Conservation (phyloP, 768 basidiomycete species). For the Calvatia gigantea region DNA sequence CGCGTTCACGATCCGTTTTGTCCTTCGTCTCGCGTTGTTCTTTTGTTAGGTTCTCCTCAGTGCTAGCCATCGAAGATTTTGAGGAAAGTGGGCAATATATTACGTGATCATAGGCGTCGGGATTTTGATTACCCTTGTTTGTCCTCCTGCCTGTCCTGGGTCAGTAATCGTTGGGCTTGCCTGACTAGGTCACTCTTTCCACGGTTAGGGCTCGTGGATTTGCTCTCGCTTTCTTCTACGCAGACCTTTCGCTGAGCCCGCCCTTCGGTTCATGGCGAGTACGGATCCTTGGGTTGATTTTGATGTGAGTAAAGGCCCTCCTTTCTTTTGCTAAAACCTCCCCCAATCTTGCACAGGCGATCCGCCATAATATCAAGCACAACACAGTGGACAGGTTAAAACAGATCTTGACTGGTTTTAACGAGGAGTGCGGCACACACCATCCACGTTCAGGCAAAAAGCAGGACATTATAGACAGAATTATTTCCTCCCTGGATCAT, state of each 20-base stretch:
- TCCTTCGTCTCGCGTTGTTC: slow-evolving; percentile 78
- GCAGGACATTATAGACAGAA: slow-evolving; percentile 81
- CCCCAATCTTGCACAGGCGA: slow-evolving; percentile 39
- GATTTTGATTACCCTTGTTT: slow-evolving; percentile 18
- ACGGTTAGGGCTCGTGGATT: slow-evolving; percentile 1
- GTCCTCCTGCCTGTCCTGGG: slow-evolving; percentile 14
- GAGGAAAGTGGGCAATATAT: slow-evolving; percentile 4
- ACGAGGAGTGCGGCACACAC: slow-evolving; percentile 70
- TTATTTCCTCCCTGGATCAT: slow-evolving; percentile 51
- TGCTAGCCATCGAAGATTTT: slow-evolving; percentile 20
- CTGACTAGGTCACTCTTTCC: slow-evolving; percentile 15
- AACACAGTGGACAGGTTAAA: slow-evolving; percentile 88
- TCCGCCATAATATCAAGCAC: slow-evolving; percentile 66
- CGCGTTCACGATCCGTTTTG: slow-evolving; percentile 60
- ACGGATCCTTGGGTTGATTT: slow-evolving; percentile 68
- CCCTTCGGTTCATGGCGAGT: slow-evolving; percentile 47
- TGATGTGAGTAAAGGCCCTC: slow-evolving; percentile 46
- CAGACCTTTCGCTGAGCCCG: slow-evolving; percentile 9
- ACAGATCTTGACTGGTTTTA: slow-evolving; percentile 72
- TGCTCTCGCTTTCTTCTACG: slow-evolving; percentile 2
- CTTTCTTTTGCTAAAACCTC: slow-evolving; percentile 15
- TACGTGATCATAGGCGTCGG: slow-evolving; percentile 9
- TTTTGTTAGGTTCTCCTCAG: slow-evolving; percentile 58
- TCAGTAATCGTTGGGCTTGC: not conserved
- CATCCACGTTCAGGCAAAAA: slow-evolving; percentile 81